Percentiles rank a stretch among this genome's conserved stretches.
Evolutionary conservation across 129 eudicot species (phyloP).

Genomic region (Mikania micrantha): DNA sequence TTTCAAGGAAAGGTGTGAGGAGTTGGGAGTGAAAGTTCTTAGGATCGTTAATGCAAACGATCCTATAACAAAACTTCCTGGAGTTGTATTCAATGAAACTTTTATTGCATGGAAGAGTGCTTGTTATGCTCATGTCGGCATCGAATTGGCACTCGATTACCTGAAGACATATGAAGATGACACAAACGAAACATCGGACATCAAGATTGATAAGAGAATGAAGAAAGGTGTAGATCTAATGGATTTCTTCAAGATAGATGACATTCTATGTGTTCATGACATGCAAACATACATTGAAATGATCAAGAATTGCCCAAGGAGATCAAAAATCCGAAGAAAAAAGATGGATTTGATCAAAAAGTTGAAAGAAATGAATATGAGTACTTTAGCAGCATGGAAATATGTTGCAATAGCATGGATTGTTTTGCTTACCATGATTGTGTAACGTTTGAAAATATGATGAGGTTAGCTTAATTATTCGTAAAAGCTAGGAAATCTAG

Average conservation of each 20-base stretch:
- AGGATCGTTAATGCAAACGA: constrained; percentile 51
- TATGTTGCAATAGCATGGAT: constrained; percentile 26
- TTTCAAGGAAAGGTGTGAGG: constrained; percentile 53
- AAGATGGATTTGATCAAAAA: constrained; percentile 15
- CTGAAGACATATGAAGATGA: constrained; percentile 11
- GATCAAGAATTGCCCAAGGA: constrained; percentile 37
- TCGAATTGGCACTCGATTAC: constrained; percentile 32
- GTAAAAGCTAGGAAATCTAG: neutral
- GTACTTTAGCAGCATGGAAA: constrained; percentile 20
- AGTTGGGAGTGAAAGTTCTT: constrained; percentile 49
- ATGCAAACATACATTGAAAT: constrained; percentile 46
- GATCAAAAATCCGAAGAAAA: constrained; percentile 10
- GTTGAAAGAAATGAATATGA: constrained; percentile 20
- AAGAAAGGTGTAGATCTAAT: constrained; percentile 7
- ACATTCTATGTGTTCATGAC: constrained; percentile 64
- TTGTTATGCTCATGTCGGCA: constrained; percentile 62
- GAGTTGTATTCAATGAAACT: constrained; percentile 43
- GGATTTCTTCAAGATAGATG: constrained; percentile 40
- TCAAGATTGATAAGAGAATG: neutral
- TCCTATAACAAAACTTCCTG: constrained; percentile 56
- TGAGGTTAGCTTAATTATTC: constrained; percentile 6
- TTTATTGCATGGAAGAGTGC: constrained; percentile 41
- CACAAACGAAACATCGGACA: neutral
- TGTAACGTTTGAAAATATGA: constrained; percentile 17
- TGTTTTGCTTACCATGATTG: constrained; percentile 25